phyloP scores from a whole-genome alignment of 2,329 filamentous ascomycete genomes.

The Monilinia fructicola region DNA sequence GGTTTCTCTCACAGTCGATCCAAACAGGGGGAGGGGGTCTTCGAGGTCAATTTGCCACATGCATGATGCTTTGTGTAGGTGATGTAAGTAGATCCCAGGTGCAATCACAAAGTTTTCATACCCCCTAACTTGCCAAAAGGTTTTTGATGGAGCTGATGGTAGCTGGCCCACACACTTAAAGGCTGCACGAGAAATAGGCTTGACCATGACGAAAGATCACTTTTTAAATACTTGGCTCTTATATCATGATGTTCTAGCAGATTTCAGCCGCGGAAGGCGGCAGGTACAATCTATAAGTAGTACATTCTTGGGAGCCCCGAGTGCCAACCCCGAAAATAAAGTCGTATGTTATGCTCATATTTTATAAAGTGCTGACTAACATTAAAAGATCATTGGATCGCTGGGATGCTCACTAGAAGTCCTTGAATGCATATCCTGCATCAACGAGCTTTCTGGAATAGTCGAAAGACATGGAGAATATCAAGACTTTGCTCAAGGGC shows the following conservation, averaged over 20 bases:
- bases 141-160: slow-evolving; percentile 50
- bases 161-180: slow-evolving; percentile 48
- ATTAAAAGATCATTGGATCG: slow-evolving; percentile 45
- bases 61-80: slow-evolving; percentile 53
- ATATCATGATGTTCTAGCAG: slow-evolving; percentile 49
- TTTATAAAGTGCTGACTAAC: neutral
- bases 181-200: slow-evolving; percentile 39
- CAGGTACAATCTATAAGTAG: neutral
- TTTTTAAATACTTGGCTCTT: slow-evolving; percentile 50
- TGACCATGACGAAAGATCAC: slow-evolving; percentile 34
- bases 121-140: slow-evolving; percentile 5
- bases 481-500: slow-evolving; percentile 27
- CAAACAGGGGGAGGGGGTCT: slow-evolving; percentile 24
- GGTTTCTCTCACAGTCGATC: slow-evolving; percentile 44
- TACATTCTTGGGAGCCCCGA: neutral
- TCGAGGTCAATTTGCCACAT: slow-evolving; percentile 45
- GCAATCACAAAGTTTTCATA: neutral
- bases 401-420: slow-evolving; percentile 50
- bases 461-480: slow-evolving; percentile 4
- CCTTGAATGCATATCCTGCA: slow-evolving; percentile 46
- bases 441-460: slow-evolving; percentile 38
- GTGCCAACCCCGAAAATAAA: slow-evolving; percentile 8
- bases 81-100: slow-evolving; percentile 41
- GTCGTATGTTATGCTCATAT: neutral
- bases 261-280: slow-evolving; percentile 44